Evolutionary conservation across 768 basidiomycete species (phyloP).

Genomic region (Phylloporus sp.): DNA sequence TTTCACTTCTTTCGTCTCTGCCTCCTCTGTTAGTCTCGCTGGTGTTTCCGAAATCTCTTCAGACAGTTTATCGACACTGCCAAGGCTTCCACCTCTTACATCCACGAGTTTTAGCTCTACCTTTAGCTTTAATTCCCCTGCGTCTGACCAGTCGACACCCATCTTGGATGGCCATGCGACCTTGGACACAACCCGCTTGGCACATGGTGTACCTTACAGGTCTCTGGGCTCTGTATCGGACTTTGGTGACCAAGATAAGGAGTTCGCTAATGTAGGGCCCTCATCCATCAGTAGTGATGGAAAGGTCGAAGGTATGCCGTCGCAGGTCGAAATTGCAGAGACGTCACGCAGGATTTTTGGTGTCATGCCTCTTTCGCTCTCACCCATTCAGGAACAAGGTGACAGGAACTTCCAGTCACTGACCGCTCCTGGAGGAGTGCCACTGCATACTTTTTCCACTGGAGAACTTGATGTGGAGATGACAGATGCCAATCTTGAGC

Average conservation of each 20-base stretch:
- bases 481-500: constrained; percentile 37
- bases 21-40: constrained; percentile 31
- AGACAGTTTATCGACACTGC: not conserved
- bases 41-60: not conserved
- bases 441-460: constrained; percentile 25
- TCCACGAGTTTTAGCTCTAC: constrained; percentile 26
- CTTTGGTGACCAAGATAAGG: constrained; percentile 44
- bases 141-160: constrained; percentile 27
- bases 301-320: constrained; percentile 39
- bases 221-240: constrained; percentile 61
- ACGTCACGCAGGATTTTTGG: constrained; percentile 54
- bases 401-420: not conserved
- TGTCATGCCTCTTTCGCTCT: constrained; percentile 9
- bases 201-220: constrained; percentile 37
- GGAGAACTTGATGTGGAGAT: constrained; percentile 26
- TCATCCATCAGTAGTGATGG: constrained; percentile 1
- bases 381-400: constrained; percentile 15
- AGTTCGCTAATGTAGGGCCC: constrained; percentile 18
- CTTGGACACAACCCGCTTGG: constrained; percentile 17
- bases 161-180: constrained; percentile 15
- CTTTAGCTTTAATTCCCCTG: constrained; percentile 22
- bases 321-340: constrained; percentile 44
- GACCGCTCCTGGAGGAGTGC: constrained; percentile 1
- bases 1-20: constrained; percentile 72
- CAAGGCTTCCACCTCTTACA: constrained; percentile 2